phyloP scores from a whole-genome alignment of 2,329 filamentous ascomycete species.

The Metarhizium guizhouense region DNA sequence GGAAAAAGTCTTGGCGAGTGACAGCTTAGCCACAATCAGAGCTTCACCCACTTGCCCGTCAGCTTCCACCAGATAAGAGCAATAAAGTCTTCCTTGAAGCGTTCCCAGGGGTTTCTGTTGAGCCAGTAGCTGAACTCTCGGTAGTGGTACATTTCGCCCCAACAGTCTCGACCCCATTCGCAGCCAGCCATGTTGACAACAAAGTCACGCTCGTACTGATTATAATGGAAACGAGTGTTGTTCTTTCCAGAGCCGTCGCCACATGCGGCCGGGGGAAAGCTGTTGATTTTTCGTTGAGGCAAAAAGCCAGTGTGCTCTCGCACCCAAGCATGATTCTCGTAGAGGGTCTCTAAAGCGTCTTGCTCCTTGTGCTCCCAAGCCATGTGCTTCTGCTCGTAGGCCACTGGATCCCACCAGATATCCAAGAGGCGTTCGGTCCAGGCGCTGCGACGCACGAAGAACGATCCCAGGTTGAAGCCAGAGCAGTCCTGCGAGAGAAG shows the following conservation, averaged over 20 bases:
- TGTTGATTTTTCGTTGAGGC: constrained; percentile 86
- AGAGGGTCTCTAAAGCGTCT: constrained; percentile 87
- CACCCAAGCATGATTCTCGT: constrained; percentile 86
- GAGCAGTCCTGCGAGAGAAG: constrained; percentile 88
- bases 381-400: constrained; percentile 98
- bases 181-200: constrained; percentile 98
- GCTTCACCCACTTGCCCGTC: constrained; percentile 51
- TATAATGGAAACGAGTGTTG: constrained; percentile 75
- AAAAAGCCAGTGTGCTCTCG: constrained; percentile 82
- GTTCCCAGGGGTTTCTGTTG: constrained; percentile 76
- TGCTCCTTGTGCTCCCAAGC: constrained; percentile 99
- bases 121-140: constrained; percentile 84
- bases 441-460: constrained; percentile 75
- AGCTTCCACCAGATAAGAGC: constrained; percentile 54
- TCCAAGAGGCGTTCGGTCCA: constrained; percentile 92
- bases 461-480: constrained; percentile 94
- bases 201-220: constrained; percentile 79
- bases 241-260: constrained; percentile 56
- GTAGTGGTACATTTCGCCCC: constrained; percentile 96
- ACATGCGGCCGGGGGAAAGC: constrained; percentile 86
- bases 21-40: constrained; percentile 22
- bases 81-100: constrained; percentile 58
- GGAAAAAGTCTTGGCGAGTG: neutral
- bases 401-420: constrained; percentile 96
- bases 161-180: constrained; percentile 93